These are phyloP conservation scores for Chondrus crispus DNA, from an alignment of 23 red algal species.

Conservation along the genomic window DNA sequence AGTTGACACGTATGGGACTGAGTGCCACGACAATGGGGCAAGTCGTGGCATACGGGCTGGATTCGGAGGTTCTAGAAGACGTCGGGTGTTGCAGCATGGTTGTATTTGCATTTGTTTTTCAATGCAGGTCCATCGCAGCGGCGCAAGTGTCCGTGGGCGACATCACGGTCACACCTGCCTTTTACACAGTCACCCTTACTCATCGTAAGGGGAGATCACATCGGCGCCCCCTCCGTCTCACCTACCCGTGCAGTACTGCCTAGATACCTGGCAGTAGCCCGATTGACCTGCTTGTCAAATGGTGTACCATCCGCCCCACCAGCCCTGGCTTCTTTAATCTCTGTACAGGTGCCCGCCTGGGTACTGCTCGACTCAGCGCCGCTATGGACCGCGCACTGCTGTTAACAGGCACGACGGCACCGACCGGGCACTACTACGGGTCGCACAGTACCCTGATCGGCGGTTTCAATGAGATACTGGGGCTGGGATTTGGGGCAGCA, in stretches of 20 bases:
- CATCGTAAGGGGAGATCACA: background rate
- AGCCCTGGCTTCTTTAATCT: background rate
- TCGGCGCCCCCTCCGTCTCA: background rate
- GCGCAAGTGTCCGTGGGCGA: background rate
- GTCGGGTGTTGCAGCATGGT: background rate
- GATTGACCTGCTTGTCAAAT: background rate
- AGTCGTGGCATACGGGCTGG: background rate
- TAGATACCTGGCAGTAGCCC: background rate
- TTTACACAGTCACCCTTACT: too few relatives aligned
- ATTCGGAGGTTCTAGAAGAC: background rate
- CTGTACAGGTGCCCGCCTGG: background rate
- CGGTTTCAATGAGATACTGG: background rate
- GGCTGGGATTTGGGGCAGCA: background rate
- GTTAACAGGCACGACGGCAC: background rate
- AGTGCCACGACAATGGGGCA: background rate
- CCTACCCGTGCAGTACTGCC: background rate
- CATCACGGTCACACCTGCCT: background rate
- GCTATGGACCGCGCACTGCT: background rate
- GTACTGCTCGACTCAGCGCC: background rate
- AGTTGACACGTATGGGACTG: background rate
- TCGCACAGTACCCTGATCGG: background rate
- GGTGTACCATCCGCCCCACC: background rate
- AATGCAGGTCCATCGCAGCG: background rate
- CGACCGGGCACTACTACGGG: background rate
- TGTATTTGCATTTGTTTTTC: conserved; percentile 11